These are phyloP conservation scores for Passalora sequoiae DNA, from an alignment of 2,329 filamentous ascomycete species.

Conservation along the genomic window DNA sequence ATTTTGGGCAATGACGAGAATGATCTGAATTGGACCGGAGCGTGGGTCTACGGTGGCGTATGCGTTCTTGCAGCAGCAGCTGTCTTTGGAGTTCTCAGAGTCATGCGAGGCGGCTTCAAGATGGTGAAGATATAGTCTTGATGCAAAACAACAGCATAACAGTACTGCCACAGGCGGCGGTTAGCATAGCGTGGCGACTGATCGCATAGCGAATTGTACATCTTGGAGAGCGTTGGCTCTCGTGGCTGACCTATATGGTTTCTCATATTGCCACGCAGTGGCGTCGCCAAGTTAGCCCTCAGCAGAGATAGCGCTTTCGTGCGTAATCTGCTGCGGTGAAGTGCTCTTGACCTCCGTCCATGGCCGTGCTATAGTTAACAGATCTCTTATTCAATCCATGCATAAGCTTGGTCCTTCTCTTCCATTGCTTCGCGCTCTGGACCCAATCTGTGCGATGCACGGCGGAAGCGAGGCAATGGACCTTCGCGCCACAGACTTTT, in stretches of 20 bases:
- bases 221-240: too few relatives aligned
- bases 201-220: too few relatives aligned
- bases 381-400: too few relatives aligned
- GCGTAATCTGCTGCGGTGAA: too few relatives aligned
- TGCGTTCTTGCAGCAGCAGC: constrained; percentile 21
- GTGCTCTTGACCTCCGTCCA: too few relatives aligned
- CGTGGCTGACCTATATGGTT: too few relatives aligned
- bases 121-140: constrained; percentile 24
- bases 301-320: too few relatives aligned
- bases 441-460: not conserved
- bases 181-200: too few relatives aligned
- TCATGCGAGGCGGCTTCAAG: constrained; percentile 25
- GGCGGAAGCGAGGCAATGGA: not conserved
- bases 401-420: not conserved
- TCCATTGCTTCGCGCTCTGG: not conserved
- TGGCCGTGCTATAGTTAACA: too few relatives aligned
- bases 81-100: constrained; percentile 26
- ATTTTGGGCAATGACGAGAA: constrained; percentile 61
- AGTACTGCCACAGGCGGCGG: too few relatives aligned
- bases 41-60: constrained; percentile 35
- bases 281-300: too few relatives aligned
- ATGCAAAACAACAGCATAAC: not conserved
- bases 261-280: too few relatives aligned
- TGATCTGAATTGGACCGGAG: constrained; percentile 48
- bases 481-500: not conserved